Conservation (phyloP, 306 rosid genomes). For the Quercus parvula region DNA sequence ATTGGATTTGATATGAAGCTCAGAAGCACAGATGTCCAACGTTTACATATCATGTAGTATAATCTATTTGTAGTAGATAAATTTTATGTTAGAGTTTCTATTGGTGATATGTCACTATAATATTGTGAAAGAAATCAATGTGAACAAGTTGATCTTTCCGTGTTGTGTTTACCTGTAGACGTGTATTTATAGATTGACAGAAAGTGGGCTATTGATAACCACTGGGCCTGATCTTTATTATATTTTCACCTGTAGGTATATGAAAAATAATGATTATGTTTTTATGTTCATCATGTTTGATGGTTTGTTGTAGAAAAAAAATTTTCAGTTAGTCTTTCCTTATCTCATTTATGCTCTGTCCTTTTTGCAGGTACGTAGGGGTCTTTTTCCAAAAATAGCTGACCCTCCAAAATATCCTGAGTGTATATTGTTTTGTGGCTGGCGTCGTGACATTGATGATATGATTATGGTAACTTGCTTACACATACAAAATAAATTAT, state of each 20-base stretch:
- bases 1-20: not conserved
- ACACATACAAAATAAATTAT: not conserved
- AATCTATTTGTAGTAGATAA: not conserved
- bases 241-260: not conserved
- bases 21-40: not conserved
- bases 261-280: not conserved
- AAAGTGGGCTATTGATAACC: not conserved
- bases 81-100: no score
- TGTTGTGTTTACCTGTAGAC: not conserved
- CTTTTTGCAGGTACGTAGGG: slow-evolving; percentile 54
- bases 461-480: slow-evolving; percentile 82
- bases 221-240: not conserved
- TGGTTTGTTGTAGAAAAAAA: not conserved
- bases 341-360: slow-evolving; percentile 21
- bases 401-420: slow-evolving; percentile 93
- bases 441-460: slow-evolving; percentile 99
- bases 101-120: not conserved
- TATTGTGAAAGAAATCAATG: not conserved
- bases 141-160: not conserved
- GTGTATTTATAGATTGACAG: not conserved
- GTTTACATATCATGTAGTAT: not conserved
- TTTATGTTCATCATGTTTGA: not conserved
- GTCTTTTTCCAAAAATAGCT: slow-evolving; percentile 43
- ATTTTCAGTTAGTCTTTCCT: not conserved
- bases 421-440: slow-evolving; percentile 92